These are phyloP conservation scores for Agrocybe chaxingu DNA, from an alignment of 768 basidiomycete genomes.

Conservation along the genomic window DNA sequence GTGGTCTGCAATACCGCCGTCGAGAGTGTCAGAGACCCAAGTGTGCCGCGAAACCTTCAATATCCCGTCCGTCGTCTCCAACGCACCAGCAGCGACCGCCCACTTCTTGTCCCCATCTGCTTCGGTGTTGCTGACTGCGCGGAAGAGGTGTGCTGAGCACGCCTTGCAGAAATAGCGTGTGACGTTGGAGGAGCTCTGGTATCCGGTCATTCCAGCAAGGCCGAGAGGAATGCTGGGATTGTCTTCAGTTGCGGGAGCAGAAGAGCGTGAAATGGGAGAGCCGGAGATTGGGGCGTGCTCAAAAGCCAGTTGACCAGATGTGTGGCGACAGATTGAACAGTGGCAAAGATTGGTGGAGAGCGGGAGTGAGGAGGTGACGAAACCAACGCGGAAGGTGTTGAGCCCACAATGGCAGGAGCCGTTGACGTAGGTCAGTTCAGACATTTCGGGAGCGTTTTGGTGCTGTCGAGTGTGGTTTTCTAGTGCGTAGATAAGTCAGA, in stretches of 20 bases:
- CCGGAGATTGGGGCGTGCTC: conserved; percentile 10
- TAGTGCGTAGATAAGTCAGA: too few species aligned
- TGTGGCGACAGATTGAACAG: conserved; percentile 25
- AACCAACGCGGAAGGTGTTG: conserved; percentile 15
- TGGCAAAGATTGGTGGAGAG: conserved; percentile 22
- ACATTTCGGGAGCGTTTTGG: too few species aligned
- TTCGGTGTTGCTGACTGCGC: neutral
- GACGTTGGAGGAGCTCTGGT: conserved; percentile 7
- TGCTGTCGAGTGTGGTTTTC: too few species aligned
- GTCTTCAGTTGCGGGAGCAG: neutral
- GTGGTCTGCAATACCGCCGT: conserved; percentile 20
- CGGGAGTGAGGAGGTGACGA: conserved; percentile 18
- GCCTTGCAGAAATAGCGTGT: conserved; percentile 18
- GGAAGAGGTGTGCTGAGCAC: conserved; percentile 17
- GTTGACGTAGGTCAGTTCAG: too few species aligned
- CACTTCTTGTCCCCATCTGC: neutral
- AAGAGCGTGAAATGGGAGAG: neutral
- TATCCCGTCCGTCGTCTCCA: conserved; percentile 16
- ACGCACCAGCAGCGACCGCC: conserved; percentile 10
- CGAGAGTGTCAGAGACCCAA: conserved; percentile 16
- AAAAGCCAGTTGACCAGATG: conserved; percentile 20
- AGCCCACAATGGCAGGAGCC: too few species aligned
- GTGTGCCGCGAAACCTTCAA: conserved; percentile 12
- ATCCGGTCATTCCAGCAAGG: conserved; percentile 8
- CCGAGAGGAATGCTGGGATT: neutral